Evolutionary conservation across 495 filamentous ascomycete species (phyloP).

Genomic region (Aspergillus egyptiacus): DNA sequence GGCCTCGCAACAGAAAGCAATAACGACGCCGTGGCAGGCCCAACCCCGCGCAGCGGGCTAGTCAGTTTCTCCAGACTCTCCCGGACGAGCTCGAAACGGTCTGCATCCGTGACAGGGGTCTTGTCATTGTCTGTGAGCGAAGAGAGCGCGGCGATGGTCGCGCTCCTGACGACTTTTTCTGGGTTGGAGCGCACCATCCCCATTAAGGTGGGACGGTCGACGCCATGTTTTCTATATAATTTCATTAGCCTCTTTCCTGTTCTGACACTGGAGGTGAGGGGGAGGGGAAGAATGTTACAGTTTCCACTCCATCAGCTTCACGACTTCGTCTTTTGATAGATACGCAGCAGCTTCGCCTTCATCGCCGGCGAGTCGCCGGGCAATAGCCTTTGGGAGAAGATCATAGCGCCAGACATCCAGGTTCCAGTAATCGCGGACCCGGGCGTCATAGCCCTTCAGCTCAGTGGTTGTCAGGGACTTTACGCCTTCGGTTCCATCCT

Average conservation of each 20-base stretch:
- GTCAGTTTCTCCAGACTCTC: conserved; percentile 44
- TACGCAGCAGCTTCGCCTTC: conserved; percentile 6
- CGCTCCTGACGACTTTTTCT: conserved; percentile 31
- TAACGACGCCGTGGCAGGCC: conserved; percentile 68
- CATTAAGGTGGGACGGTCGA: conserved; percentile 61
- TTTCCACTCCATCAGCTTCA: conserved; percentile 67
- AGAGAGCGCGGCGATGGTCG: conserved; percentile 44
- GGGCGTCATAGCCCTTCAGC: background rate
- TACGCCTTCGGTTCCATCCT: conserved; percentile 5
- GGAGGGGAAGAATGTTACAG: conserved; percentile 45
- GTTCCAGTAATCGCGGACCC: conserved; percentile 18
- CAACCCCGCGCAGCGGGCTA: conserved; percentile 55
- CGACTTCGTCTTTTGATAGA: conserved; percentile 30
- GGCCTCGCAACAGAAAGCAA: conserved; percentile 51
- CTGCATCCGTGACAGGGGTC: background rate
- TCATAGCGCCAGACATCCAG: conserved; percentile 37
- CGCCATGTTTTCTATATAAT: conserved; percentile 52
- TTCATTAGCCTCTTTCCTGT: conserved; percentile 3
- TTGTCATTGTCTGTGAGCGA: conserved; percentile 13
- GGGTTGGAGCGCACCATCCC: conserved; percentile 59
- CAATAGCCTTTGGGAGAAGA: conserved; percentile 18
- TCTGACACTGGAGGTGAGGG: conserved; percentile 9
- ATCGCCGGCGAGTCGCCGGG: background rate
- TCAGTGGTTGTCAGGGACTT: too few species aligned
- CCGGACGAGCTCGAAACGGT: conserved; percentile 14